phyloP scores from a whole-genome alignment of 129 eudicot genomes.

The Tanacetum coccineum region DNA sequence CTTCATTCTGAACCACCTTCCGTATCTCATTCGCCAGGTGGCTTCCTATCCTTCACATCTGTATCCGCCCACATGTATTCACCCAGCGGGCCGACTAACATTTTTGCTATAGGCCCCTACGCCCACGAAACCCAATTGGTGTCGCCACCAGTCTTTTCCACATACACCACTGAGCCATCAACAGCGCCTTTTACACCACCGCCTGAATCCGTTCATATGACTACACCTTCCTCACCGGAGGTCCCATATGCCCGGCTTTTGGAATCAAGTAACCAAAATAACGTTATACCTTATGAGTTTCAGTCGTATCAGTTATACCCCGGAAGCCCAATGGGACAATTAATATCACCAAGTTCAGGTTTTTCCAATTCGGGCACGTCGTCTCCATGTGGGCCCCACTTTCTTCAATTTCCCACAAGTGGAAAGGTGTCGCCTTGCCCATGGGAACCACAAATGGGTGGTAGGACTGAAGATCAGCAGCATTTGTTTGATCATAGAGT shows the following conservation, averaged over 20 bases:
- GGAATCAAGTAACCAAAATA: conserved; percentile 52
- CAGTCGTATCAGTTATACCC: conserved; percentile 87
- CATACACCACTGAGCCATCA: conserved; percentile 89
- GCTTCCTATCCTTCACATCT: conserved; percentile 51
- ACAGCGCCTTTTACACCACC: conserved; percentile 99
- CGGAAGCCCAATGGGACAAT: conserved; percentile 90
- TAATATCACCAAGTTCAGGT: conserved; percentile 76
- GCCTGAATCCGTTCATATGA: conserved; percentile 75
- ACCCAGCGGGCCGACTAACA: conserved; percentile 78
- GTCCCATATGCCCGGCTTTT: conserved; percentile 93
- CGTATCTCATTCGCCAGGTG: conserved; percentile 68
- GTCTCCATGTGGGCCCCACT: conserved; percentile 61
- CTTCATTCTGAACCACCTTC: conserved; percentile 88
- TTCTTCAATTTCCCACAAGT: conserved; percentile 35
- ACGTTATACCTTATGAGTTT: conserved; percentile 58
- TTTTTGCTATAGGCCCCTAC: conserved; percentile 87
- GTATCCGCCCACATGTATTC: conserved; percentile 75
- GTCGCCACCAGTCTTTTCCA: conserved; percentile 86
- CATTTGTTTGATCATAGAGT: conserved; percentile 57
- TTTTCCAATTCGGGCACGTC: conserved; percentile 75
- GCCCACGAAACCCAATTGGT: conserved; percentile 93
- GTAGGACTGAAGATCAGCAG: conserved; percentile 39
- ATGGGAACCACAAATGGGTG: conserved; percentile 42
- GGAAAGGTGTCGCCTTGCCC: conserved; percentile 36
- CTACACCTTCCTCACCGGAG: conserved; percentile 98